A percentile compares a stretch with the other conserved stretches of the same genome.
phyloP scores from a whole-genome alignment of 768 basidiomycete genomes.

The Mycena latifolia region DNA sequence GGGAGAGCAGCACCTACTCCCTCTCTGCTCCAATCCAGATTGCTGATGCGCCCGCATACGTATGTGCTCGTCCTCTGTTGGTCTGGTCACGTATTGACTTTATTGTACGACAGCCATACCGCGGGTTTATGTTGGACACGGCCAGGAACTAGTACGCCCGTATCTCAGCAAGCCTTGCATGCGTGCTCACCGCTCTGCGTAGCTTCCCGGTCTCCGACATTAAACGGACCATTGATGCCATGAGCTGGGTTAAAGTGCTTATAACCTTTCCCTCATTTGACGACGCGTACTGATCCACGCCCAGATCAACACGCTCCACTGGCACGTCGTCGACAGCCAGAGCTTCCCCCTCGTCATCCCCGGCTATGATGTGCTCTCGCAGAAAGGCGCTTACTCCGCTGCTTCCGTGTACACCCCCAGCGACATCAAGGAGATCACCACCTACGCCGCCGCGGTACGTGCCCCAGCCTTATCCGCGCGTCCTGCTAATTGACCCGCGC shows the following conservation, averaged over 20 bases:
- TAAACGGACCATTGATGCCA: constrained; percentile 61
- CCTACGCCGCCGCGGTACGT: constrained; percentile 79
- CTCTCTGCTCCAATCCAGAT: background rate
- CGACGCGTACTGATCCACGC: background rate
- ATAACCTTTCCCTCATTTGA: background rate
- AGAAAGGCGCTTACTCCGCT: constrained; percentile 76
- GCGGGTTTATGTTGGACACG: constrained; percentile 71
- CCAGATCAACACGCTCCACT: constrained; percentile 83
- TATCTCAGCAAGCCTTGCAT: background rate
- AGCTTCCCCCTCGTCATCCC: constrained; percentile 81
- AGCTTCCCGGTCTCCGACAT: constrained; percentile 57
- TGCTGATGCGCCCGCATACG: background rate
- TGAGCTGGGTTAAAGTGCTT: constrained; percentile 61
- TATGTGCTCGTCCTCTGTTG: background rate
- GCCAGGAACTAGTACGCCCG: constrained; percentile 57
- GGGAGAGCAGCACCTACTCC: background rate
- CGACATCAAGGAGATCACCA: constrained; percentile 71
- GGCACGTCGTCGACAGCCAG: constrained; percentile 89
- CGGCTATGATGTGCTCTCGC: constrained; percentile 69
- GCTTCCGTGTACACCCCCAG: constrained; percentile 62
- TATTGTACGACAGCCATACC: constrained; percentile 48
- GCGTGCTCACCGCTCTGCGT: constrained; percentile 1
- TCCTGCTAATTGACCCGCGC: constrained; percentile 11
- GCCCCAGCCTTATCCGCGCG: background rate
- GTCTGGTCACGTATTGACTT: background rate